Evolutionary conservation across 805 yeast species (phyloP).

Genomic region (Ogataea populi-albae): DNA sequence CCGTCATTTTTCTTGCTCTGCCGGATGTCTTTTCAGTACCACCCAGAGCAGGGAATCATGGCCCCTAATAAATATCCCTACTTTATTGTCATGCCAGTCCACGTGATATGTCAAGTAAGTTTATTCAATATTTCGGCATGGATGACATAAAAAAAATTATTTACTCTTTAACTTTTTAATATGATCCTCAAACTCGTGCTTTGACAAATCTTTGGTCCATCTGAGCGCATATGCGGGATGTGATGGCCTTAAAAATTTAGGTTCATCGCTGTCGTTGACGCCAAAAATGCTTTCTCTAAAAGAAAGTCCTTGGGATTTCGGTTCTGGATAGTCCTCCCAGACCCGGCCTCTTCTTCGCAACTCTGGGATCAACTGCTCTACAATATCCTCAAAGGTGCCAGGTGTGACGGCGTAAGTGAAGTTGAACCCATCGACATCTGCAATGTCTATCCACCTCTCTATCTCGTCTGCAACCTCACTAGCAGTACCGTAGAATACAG

Average conservation of each 20-base stretch:
- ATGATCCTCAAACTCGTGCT: conserved; percentile 5
- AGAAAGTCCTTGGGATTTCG: conserved; percentile 17
- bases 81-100: too few relatives aligned
- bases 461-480: conserved; percentile 39
- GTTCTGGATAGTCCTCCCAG: conserved; percentile 32
- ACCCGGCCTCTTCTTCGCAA: conserved; percentile 27
- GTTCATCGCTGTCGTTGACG: conserved; percentile 11
- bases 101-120: too few relatives aligned
- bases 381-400: conserved; percentile 37
- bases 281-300: conserved; percentile 32
- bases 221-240: conserved; percentile 13
- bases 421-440: conserved; percentile 44
- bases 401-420: conserved; percentile 38
- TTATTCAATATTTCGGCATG: too few relatives aligned
- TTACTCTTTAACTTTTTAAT: not conserved
- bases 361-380: conserved; percentile 33
- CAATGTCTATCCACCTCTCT: conserved; percentile 37
- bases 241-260: conserved; percentile 10
- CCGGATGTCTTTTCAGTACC: too few relatives aligned
- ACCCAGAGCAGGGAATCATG: too few relatives aligned
- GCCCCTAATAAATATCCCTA: too few relatives aligned
- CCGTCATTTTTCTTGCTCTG: too few relatives aligned
- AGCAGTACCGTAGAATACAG: conserved; percentile 35
- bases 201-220: conserved; percentile 9
- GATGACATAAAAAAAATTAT: too few relatives aligned